Conservation (phyloP, 1,139 yeast genomes). For the Hyphopichia pseudoburtonii region DNA sequence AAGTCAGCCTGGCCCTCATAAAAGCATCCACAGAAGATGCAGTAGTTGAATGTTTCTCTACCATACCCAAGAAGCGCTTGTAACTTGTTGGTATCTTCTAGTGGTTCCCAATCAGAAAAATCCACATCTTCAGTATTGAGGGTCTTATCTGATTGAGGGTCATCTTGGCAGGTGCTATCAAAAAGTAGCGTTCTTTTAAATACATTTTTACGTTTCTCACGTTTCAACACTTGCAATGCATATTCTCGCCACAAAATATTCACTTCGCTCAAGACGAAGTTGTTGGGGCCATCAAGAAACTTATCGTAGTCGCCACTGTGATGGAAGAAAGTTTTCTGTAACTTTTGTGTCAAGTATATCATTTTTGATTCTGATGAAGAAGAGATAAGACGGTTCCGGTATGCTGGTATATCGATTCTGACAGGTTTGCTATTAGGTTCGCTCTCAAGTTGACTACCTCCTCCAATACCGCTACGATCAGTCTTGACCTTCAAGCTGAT, state of each 20-base stretch:
- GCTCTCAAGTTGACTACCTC: conserved; percentile 2
- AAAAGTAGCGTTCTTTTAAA: conserved; percentile 3
- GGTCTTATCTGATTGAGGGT: too few relatives aligned
- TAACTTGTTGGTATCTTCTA: too few relatives aligned
- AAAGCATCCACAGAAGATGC: conserved; percentile 30
- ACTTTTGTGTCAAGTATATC: conserved; percentile 8
- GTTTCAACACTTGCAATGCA: not conserved
- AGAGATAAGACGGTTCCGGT: conserved; percentile 2
- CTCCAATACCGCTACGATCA: conserved; percentile 12
- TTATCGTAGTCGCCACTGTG: conserved; percentile 25
- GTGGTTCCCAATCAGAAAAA: too few relatives aligned
- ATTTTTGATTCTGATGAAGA: conserved; percentile 3
- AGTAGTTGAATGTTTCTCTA: conserved; percentile 22
- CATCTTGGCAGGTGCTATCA: too few relatives aligned
- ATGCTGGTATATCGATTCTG: conserved; percentile 3
- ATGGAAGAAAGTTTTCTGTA: conserved; percentile 26
- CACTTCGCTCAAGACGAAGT: conserved; percentile 11
- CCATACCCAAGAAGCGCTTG: conserved; percentile 17
- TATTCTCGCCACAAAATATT: conserved; percentile 23
- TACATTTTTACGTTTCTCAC: not conserved
- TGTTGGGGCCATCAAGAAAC: conserved; percentile 7
- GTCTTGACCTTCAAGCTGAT: conserved; percentile 12
- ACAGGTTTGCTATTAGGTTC: conserved; percentile 1
- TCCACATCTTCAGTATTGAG: too few relatives aligned
- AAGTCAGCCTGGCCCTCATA: conserved; percentile 18